A percentile compares a stretch with the other conserved stretches of the same genome.
phyloP scores from a whole-genome alignment of 352 stramenopile genomes.

The Pythium scleroteichum region DNA sequence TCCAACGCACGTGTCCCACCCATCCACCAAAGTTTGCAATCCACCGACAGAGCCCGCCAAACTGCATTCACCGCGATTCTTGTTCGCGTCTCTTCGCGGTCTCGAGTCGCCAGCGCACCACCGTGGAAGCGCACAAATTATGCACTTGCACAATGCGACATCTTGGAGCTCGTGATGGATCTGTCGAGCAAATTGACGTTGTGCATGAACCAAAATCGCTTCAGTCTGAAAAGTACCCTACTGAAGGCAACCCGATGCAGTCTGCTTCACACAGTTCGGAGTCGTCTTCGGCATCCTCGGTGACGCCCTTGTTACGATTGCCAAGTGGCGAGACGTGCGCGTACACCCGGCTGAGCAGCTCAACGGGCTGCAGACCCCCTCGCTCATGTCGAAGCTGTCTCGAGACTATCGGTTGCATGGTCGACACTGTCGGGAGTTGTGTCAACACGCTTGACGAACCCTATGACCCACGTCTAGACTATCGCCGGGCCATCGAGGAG shows the following conservation, averaged over 20 bases:
- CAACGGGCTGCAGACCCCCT: constrained; percentile 8
- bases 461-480: not conserved
- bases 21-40: too few relatives aligned
- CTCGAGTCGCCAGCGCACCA: too few relatives aligned
- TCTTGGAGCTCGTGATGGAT: too few relatives aligned
- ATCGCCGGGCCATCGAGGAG: not conserved
- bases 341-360: not conserved
- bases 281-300: not conserved
- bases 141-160: too few relatives aligned
- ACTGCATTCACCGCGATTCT: too few relatives aligned
- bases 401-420: constrained; percentile 4
- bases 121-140: too few relatives aligned
- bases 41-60: too few relatives aligned
- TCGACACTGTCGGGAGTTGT: not conserved
- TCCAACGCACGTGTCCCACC: too few relatives aligned
- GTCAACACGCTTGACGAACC: not conserved
- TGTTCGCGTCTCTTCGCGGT: too few relatives aligned
- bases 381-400: constrained; percentile 10
- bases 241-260: not conserved
- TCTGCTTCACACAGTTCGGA: not conserved
- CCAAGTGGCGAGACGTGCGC: constrained; percentile 1
- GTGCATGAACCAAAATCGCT: too few relatives aligned
- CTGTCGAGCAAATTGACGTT: too few relatives aligned
- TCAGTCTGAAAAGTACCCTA: too few relatives aligned
- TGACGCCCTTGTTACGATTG: not conserved